Percentiles rank a stretch among this genome's conserved stretches.
phyloP scores from a whole-genome alignment of 306 rosid genomes.

The Rosa rugosa region DNA sequence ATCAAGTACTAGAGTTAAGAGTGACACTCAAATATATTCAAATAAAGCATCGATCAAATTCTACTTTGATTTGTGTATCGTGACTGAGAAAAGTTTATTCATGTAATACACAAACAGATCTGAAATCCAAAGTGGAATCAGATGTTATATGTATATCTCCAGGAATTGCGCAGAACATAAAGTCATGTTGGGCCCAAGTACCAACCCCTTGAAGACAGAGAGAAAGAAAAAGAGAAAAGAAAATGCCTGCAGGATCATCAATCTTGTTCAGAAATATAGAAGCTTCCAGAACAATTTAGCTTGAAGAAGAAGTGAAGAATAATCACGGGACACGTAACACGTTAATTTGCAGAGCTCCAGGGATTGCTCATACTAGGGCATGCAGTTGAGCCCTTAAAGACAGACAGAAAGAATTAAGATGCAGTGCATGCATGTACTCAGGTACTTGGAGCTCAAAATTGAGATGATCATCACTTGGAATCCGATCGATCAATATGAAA shows the following conservation, averaged over 20 bases:
- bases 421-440: neutral
- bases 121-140: neutral
- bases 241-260: neutral
- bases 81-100: neutral
- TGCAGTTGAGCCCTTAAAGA: conserved; percentile 5
- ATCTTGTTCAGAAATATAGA: neutral
- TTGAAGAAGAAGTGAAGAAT: neutral
- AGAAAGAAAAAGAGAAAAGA: neutral
- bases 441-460: too few species aligned
- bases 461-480: neutral
- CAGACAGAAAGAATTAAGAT: neutral
- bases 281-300: neutral
- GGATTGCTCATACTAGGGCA: neutral
- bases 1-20: neutral
- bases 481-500: neutral
- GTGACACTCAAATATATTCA: neutral
- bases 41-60: neutral
- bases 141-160: neutral
- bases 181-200: neutral
- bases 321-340: neutral
- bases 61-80: neutral
- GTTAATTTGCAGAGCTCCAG: neutral
- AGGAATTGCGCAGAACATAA: neutral
- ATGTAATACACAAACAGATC: neutral
- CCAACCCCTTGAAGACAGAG: neutral